Evolutionary conservation across 1,284 basidiomycete genomes (phyloP).

Genomic region (Cryptococcus sp.): DNA sequence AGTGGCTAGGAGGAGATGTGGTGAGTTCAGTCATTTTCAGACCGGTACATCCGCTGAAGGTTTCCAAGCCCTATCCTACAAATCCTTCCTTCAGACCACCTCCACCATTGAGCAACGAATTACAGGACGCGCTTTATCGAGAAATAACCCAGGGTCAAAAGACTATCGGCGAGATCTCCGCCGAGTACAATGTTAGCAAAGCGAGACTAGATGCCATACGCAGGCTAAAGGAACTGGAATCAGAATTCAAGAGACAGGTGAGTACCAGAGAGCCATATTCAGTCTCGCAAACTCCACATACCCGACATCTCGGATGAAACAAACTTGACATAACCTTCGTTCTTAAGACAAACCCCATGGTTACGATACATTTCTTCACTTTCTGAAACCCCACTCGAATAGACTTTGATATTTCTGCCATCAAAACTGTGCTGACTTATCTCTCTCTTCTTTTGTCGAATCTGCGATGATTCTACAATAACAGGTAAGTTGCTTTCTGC

Average conservation of each 20-base stretch:
- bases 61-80: constrained; percentile 36
- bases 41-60: constrained; percentile 4
- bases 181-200: constrained; percentile 40
- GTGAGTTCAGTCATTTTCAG: constrained; percentile 22
- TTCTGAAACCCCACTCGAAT: constrained; percentile 34
- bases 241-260: constrained; percentile 41
- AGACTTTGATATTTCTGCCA: not conserved
- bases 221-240: constrained; percentile 44
- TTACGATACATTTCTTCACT: constrained; percentile 48
- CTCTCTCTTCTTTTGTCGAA: constrained; percentile 3
- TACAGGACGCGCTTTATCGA: constrained; percentile 30
- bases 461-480: not conserved
- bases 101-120: constrained; percentile 40
- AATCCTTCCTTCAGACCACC: constrained; percentile 47
- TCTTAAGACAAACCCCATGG: constrained; percentile 45
- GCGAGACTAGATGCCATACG: constrained; percentile 41
- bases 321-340: constrained; percentile 48
- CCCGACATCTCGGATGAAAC: constrained; percentile 32
- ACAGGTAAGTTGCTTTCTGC: constrained; percentile 39
- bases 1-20: constrained; percentile 40
- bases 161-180: constrained; percentile 31
- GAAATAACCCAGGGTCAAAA: constrained; percentile 18
- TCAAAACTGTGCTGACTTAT: constrained; percentile 16
- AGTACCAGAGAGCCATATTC: constrained; percentile 10
- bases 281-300: too few relatives aligned